phyloP scores from a whole-genome alignment of 768 basidiomycete species.

The Boletus pseudopeckii region DNA sequence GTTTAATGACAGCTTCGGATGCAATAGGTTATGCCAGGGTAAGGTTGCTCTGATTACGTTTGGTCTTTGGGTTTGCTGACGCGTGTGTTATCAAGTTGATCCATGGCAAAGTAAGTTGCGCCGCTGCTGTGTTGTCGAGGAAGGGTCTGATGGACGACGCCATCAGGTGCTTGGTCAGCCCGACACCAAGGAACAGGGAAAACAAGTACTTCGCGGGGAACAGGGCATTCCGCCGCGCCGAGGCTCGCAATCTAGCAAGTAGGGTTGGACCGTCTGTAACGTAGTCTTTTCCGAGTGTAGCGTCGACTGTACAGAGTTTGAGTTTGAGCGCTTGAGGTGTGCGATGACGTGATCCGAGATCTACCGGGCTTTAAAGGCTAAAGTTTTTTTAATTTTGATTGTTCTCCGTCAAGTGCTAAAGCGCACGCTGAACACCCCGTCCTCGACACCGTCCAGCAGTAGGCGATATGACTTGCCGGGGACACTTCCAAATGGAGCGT shows the following conservation, averaged over 20 bases:
- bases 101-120: constrained; percentile 28
- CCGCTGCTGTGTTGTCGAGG: constrained; percentile 1
- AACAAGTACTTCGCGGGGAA: constrained; percentile 51
- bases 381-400: constrained; percentile 13
- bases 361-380: constrained; percentile 17
- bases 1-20: background rate
- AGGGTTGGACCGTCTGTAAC: background rate
- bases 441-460: too few relatives aligned
- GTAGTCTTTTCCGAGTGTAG: too few relatives aligned
- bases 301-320: too few relatives aligned
- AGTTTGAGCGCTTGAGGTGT: background rate
- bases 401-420: background rate
- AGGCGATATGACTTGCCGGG: background rate
- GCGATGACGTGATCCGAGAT: constrained; percentile 18
- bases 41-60: background rate
- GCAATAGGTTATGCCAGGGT: constrained; percentile 32
- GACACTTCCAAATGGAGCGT: background rate
- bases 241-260: constrained; percentile 23
- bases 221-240: constrained; percentile 32
- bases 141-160: background rate
- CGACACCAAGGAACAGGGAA: constrained; percentile 50
- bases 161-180: constrained; percentile 31
- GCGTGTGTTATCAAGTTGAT: constrained; percentile 17
- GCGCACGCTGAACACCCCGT: too few relatives aligned
- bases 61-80: constrained; percentile 1